Conservation (phyloP, 495 filamentous ascomycete species). For the Letharia columbiana region DNA sequence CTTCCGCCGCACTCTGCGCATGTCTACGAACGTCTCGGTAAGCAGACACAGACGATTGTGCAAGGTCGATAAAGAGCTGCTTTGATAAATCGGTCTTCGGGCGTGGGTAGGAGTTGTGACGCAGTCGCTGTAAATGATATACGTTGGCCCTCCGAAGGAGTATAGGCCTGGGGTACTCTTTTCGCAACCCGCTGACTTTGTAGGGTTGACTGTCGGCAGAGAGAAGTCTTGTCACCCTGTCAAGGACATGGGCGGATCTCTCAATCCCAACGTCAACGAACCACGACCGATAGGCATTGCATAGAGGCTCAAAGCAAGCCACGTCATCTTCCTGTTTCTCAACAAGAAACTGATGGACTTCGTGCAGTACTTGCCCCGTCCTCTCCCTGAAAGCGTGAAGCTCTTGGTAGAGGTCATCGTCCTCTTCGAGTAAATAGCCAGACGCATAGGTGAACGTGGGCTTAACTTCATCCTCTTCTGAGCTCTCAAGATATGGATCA, state of each 20-base stretch:
- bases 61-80: constrained; percentile 74
- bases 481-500: constrained; percentile 48
- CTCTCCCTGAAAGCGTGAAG: constrained; percentile 74
- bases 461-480: constrained; percentile 74
- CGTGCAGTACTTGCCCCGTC: constrained; percentile 70
- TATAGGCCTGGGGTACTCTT: constrained; percentile 83
- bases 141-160: constrained; percentile 84
- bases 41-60: constrained; percentile 81
- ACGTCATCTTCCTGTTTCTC: constrained; percentile 91
- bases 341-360: constrained; percentile 74
- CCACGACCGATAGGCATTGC: constrained; percentile 89
- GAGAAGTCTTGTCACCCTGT: constrained; percentile 74
- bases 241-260: constrained; percentile 84
- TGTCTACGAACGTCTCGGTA: constrained; percentile 94
- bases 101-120: constrained; percentile 83
- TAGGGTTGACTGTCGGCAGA: constrained; percentile 80
- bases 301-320: constrained; percentile 83
- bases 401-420: constrained; percentile 54
- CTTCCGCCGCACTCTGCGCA: constrained; percentile 85
- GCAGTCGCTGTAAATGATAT: constrained; percentile 85
- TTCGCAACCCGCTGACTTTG: constrained; percentile 86
- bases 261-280: constrained; percentile 97
- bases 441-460: constrained; percentile 77
- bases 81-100: constrained; percentile 79
- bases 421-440: constrained; percentile 67